phyloP scores from a whole-genome alignment of 2,329 filamentous ascomycete species.

The Pseudogymnoascus sp. region DNA sequence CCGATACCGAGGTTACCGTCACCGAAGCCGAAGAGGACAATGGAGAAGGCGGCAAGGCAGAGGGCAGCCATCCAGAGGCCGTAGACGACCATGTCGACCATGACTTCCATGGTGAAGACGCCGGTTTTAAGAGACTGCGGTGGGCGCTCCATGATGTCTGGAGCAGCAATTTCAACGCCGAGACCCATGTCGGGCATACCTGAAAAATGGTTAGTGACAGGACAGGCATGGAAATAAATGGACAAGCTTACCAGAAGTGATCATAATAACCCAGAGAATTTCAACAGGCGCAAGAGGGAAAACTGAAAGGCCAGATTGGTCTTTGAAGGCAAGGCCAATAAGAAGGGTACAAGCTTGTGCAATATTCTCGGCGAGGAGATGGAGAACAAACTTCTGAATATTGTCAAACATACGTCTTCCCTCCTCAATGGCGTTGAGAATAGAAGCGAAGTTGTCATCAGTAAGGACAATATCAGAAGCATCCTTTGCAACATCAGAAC shows the following conservation, averaged over 20 bases:
- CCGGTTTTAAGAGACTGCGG: slow-evolving; percentile 63
- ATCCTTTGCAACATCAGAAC: slow-evolving; percentile 72
- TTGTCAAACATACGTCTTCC: slow-evolving; percentile 66
- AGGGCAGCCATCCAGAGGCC: slow-evolving; percentile 71
- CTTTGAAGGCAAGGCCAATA: slow-evolving; percentile 76
- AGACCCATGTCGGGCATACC: slow-evolving; percentile 78
- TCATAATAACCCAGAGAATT: slow-evolving; percentile 92
- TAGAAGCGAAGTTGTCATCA: slow-evolving; percentile 82
- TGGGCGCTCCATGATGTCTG: slow-evolving; percentile 72
- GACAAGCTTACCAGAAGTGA: slow-evolving; percentile 61
- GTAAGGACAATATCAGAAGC: slow-evolving; percentile 84
- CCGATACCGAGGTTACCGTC: slow-evolving; percentile 45
- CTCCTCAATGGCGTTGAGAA: slow-evolving; percentile 65
- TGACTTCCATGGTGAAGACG: slow-evolving; percentile 71
- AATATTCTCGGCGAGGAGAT: slow-evolving; percentile 73
- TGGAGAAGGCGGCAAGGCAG: slow-evolving; percentile 55
- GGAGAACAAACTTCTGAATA: slow-evolving; percentile 74
- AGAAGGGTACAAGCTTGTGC: slow-evolving; percentile 77
- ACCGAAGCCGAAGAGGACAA: slow-evolving; percentile 59
- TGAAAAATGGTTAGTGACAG: background rate
- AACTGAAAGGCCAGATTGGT: slow-evolving; percentile 63
- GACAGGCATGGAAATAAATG: background rate
- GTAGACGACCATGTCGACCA: slow-evolving; percentile 74
- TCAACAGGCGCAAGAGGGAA: slow-evolving; percentile 82
- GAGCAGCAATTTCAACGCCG: slow-evolving; percentile 68